Percentiles rank a stretch among this genome's conserved stretches.
Conservation (phyloP, 2,329 filamentous ascomycete genomes). For the Kalmusia sp. region DNA sequence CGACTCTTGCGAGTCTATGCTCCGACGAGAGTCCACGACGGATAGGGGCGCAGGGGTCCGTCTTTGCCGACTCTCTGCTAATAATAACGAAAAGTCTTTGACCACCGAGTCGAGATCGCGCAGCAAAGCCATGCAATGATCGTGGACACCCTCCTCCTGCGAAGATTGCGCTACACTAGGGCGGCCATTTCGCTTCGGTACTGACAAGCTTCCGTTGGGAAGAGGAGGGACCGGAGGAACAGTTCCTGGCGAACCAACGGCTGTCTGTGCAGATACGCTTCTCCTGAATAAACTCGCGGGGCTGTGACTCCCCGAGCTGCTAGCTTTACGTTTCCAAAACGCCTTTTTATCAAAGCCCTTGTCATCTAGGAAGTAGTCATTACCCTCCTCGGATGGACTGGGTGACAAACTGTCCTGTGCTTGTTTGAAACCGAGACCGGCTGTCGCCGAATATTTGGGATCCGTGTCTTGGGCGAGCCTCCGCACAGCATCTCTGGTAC, state of each 20-base stretch:
- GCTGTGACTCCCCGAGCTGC: constrained; percentile 53
- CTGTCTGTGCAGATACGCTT: constrained; percentile 62
- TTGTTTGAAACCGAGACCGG: constrained; percentile 44
- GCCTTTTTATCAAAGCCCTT: constrained; percentile 65
- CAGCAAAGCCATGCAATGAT: constrained; percentile 83
- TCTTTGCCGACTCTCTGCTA: constrained; percentile 80
- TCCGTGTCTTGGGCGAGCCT: constrained; percentile 86
- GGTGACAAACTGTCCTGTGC: constrained; percentile 41
- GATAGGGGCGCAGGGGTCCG: constrained; percentile 61
- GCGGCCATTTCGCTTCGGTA: constrained; percentile 44
- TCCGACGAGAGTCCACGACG: constrained; percentile 61
- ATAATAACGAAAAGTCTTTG: constrained; percentile 77
- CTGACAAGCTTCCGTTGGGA: constrained; percentile 37
- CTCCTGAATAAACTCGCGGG: constrained; percentile 54
- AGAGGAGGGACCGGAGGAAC: constrained; percentile 42
- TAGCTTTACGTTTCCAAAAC: constrained; percentile 93
- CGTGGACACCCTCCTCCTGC: constrained; percentile 72
- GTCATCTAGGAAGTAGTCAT: constrained; percentile 62
- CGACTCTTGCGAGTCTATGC: constrained; percentile 78
- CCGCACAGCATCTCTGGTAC: constrained; percentile 86
- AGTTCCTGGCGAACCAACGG: constrained; percentile 53
- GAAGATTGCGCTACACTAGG: constrained; percentile 49
- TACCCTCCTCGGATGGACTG: constrained; percentile 55
- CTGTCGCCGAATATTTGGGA: constrained; percentile 60
- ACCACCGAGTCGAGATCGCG: constrained; percentile 85